Evolutionary conservation across 1,284 basidiomycete genomes (phyloP).

Genomic region (Fomitopsis betulina): DNA sequence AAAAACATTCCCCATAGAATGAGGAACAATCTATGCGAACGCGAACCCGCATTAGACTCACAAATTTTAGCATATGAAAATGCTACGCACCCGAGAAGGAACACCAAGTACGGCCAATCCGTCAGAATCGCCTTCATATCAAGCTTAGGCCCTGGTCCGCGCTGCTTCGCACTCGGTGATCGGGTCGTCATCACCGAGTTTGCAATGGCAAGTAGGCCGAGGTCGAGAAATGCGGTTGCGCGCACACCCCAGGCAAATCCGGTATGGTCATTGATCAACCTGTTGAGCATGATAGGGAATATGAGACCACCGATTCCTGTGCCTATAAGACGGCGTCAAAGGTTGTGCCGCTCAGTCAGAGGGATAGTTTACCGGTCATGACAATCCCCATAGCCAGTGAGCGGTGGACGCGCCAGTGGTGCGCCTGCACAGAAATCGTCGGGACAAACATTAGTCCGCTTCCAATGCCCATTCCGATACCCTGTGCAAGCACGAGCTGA

Average conservation of each 20-base stretch:
- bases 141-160: slow-evolving; percentile 2
- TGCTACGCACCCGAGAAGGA: slow-evolving; percentile 15
- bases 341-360: neutral
- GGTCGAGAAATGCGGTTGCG: slow-evolving; percentile 10
- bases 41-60: neutral
- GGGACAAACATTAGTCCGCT: slow-evolving; percentile 31
- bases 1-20: slow-evolving; percentile 7
- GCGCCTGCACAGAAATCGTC: slow-evolving; percentile 8
- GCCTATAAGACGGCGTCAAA: slow-evolving; percentile 18
- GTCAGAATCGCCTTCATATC: slow-evolving; percentile 12
- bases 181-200: slow-evolving; percentile 10
- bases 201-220: slow-evolving; percentile 12
- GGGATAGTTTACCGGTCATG: slow-evolving; percentile 20
- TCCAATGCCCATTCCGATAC: slow-evolving; percentile 40
- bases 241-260: slow-evolving; percentile 24
- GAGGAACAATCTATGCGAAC: slow-evolving; percentile 1
- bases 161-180: neutral
- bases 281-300: slow-evolving; percentile 27
- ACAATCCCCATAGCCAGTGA: slow-evolving; percentile 18
- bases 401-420: slow-evolving; percentile 11
- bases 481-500: slow-evolving; percentile 23
- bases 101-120: slow-evolving; percentile 18
- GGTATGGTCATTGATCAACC: slow-evolving; percentile 18
- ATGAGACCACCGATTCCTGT: slow-evolving; percentile 22
- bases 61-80: neutral